A percentile compares a stretch with the other conserved stretches of the same genome.
These are phyloP conservation scores for Malassezia equina DNA, from an alignment of 1,284 basidiomycete species.

Conservation along the genomic window DNA sequence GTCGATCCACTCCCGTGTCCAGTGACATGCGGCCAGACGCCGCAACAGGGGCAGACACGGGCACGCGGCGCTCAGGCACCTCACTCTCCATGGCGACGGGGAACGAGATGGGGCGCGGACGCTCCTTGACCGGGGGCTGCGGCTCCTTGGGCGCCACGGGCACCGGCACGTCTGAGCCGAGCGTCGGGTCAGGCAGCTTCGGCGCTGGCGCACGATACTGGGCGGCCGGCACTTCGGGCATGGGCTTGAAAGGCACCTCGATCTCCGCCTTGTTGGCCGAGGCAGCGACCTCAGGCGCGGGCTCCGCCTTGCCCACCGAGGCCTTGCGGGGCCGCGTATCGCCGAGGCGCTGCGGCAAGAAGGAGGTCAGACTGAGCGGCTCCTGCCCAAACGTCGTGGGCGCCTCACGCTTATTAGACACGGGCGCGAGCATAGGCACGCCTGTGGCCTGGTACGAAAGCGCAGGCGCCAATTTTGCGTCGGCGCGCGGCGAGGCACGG, in stretches of 20 bases:
- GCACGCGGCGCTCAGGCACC: neutral
- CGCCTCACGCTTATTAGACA: neutral
- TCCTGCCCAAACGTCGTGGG: conserved; percentile 15
- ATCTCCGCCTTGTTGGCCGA: neutral
- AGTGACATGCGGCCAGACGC: conserved; percentile 6
- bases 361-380: conserved; percentile 15
- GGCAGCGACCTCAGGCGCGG: neutral
- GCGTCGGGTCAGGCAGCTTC: too few species aligned
- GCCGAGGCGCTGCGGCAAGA: conserved; percentile 5
- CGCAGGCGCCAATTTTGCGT: conserved; percentile 7
- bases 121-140: neutral
- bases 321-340: conserved; percentile 14
- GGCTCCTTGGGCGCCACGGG: too few species aligned
- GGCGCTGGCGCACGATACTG: too few species aligned
- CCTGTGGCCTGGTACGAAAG: neutral
- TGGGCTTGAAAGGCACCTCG: too few species aligned
- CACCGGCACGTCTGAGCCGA: too few species aligned
- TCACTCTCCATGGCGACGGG: neutral
- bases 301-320: conserved; percentile 1
- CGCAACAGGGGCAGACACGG: neutral
- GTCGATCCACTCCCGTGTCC: conserved; percentile 5
- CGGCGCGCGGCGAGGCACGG: conserved; percentile 1
- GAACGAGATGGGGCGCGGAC: conserved; percentile 10
- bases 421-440: conserved; percentile 3
- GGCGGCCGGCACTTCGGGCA: too few species aligned